phyloP scores from a whole-genome alignment of 768 basidiomycete species.

The Terana coerulea region DNA sequence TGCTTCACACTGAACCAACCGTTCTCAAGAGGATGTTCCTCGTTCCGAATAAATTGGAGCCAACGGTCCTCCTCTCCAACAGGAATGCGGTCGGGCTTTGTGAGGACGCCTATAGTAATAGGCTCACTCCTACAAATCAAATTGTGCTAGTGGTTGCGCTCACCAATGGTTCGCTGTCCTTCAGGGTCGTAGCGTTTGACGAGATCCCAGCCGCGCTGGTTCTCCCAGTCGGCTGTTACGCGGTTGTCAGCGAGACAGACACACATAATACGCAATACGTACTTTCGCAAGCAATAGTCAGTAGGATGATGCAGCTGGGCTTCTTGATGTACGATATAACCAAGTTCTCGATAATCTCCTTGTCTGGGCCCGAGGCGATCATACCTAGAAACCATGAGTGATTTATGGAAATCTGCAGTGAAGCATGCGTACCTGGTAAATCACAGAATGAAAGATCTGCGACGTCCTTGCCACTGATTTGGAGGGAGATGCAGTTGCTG shows the following conservation, averaged over 20 bases:
- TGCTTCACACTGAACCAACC: constrained; percentile 52
- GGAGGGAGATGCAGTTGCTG: constrained; percentile 31
- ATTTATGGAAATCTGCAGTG: neutral
- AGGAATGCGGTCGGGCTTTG: constrained; percentile 69
- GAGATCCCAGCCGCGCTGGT: constrained; percentile 69
- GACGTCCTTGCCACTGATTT: constrained; percentile 34
- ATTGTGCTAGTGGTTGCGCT: constrained; percentile 11
- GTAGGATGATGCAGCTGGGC: constrained; percentile 57
- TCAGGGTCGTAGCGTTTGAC: constrained; percentile 57
- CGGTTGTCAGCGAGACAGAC: neutral
- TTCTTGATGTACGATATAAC: constrained; percentile 56
- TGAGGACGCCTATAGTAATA: constrained; percentile 56
- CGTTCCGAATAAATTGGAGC: constrained; percentile 54
- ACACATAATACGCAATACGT: constrained; percentile 14
- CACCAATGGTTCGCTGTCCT: constrained; percentile 70
- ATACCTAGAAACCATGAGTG: constrained; percentile 3
- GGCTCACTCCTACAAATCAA: neutral
- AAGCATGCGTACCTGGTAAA: constrained; percentile 30
- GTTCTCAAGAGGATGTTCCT: constrained; percentile 45
- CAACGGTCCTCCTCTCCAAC: constrained; percentile 51
- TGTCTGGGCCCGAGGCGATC: constrained; percentile 38
- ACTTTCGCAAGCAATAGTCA: constrained; percentile 67
- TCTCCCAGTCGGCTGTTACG: constrained; percentile 69
- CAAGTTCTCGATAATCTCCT: constrained; percentile 55
- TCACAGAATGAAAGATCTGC: constrained; percentile 39